phyloP scores from a whole-genome alignment of 2,329 filamentous ascomycete genomes.

The Aspergillus terreus region DNA sequence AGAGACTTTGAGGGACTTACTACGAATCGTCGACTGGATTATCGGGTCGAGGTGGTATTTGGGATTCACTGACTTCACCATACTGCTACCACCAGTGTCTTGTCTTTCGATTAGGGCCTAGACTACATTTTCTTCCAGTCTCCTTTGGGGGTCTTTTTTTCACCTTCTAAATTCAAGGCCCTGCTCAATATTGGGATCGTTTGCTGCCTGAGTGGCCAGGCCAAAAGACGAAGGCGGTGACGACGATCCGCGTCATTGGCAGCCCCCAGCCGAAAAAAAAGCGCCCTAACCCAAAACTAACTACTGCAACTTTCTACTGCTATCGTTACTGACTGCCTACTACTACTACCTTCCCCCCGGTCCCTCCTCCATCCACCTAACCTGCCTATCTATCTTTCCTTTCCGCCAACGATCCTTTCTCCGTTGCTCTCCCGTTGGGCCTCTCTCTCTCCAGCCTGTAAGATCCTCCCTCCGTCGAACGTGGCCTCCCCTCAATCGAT shows the following conservation, averaged over 20 bases:
- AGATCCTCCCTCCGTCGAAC: constrained; percentile 26
- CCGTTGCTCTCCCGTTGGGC: constrained; percentile 3
- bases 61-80: neutral
- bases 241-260: constrained; percentile 19
- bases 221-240: constrained; percentile 18
- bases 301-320: neutral
- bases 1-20: no score
- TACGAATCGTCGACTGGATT: no score
- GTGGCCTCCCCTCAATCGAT: constrained; percentile 20
- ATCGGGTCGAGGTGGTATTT: neutral
- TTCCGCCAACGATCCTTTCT: neutral
- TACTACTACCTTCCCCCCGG: neutral
- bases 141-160: no score
- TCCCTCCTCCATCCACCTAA: neutral
- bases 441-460: constrained; percentile 24
- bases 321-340: neutral
- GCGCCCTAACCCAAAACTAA: no score
- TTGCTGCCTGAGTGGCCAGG: neutral
- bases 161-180: no score
- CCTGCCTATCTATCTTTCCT: neutral
- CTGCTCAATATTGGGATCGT: no score
- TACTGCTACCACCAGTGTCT: neutral
- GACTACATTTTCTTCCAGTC: no score
- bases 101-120: neutral
- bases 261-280: constrained; percentile 1